phyloP scores from a whole-genome alignment of 257 asterid species.

The Scutellaria barbata region DNA sequence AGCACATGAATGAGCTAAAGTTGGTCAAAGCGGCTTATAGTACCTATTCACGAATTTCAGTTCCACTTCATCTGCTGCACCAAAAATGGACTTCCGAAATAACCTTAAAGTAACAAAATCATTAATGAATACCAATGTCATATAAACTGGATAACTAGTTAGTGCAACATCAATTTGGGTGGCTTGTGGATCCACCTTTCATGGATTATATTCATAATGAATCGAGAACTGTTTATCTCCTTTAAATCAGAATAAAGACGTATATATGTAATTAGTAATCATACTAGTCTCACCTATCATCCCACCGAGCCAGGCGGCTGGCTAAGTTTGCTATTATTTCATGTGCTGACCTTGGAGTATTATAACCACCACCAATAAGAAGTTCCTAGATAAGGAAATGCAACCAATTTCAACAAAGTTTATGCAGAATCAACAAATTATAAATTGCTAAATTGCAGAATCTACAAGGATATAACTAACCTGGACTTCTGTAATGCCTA shows the following conservation, averaged over 20 bases:
- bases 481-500: slow-evolving; percentile 96
- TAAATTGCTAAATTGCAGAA: slow-evolving; percentile 3
- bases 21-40: slow-evolving; percentile 26
- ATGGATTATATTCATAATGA: not conserved
- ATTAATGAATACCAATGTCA: slow-evolving; percentile 24
- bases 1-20: slow-evolving; percentile 19
- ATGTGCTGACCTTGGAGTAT: slow-evolving; percentile 81
- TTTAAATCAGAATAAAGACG: not conserved
- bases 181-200: slow-evolving; percentile 18
- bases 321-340: slow-evolving; percentile 79
- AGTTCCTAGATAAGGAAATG: slow-evolving; percentile 58
- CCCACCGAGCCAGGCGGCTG: slow-evolving; percentile 95
- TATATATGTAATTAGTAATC: not conserved
- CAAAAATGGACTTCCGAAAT: slow-evolving; percentile 88
- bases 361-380: slow-evolving; percentile 79
- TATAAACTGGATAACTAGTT: slow-evolving; percentile 7
- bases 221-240: not conserved
- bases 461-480: slow-evolving; percentile 39
- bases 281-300: slow-evolving; percentile 73
- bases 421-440: slow-evolving; percentile 31
- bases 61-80: slow-evolving; percentile 98
- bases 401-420: slow-evolving; percentile 29
- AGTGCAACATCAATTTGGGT: slow-evolving; percentile 21
- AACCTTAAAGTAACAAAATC: slow-evolving; percentile 49
- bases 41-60: slow-evolving; percentile 90